These are phyloP conservation scores for Yamadazyma oceani DNA, from an alignment of 1,139 yeast species.

Conservation along the genomic window DNA sequence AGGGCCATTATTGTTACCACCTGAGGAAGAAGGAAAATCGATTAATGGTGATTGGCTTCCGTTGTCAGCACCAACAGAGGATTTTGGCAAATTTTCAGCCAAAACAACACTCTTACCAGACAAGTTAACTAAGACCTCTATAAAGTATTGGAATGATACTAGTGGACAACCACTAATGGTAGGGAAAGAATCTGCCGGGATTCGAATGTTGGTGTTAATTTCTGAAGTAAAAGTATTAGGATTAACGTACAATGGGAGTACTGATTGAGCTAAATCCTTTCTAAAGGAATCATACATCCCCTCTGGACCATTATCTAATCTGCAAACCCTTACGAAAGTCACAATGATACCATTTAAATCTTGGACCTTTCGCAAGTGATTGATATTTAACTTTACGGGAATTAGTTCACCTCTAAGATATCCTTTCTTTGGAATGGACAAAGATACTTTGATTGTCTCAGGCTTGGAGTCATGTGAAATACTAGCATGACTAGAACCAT, in stretches of 20 bases:
- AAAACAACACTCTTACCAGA: conserved; percentile 41
- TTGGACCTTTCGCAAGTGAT: conserved; percentile 70
- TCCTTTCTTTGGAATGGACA: conserved; percentile 67
- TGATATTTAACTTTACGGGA: conserved; percentile 64
- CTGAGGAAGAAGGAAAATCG: conserved; percentile 15
- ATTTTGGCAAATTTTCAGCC: conserved; percentile 29
- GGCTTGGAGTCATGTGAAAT: conserved; percentile 14
- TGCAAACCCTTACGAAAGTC: conserved; percentile 77
- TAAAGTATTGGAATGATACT: conserved; percentile 80
- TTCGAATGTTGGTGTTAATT: conserved; percentile 61
- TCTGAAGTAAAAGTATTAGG: conserved; percentile 60
- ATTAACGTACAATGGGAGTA: conserved; percentile 78
- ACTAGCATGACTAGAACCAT: not conserved
- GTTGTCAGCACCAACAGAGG: conserved; percentile 9
- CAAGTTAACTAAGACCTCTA: conserved; percentile 78
- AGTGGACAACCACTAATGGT: conserved; percentile 73
- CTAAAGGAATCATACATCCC: conserved; percentile 73
- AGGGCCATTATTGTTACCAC: conserved; percentile 3
- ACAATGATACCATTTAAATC: conserved; percentile 77
- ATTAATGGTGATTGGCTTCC: conserved; percentile 16
- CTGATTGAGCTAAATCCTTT: conserved; percentile 77
- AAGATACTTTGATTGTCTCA: conserved; percentile 50
- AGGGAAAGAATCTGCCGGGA: conserved; percentile 86
- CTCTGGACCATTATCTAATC: conserved; percentile 68
- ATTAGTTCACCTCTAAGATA: conserved; percentile 75